Evolutionary conservation across 1,284 basidiomycete genomes (phyloP), one percentile per base, ranked within the genome.

Genomic region (Tilletia indica): DNA sequence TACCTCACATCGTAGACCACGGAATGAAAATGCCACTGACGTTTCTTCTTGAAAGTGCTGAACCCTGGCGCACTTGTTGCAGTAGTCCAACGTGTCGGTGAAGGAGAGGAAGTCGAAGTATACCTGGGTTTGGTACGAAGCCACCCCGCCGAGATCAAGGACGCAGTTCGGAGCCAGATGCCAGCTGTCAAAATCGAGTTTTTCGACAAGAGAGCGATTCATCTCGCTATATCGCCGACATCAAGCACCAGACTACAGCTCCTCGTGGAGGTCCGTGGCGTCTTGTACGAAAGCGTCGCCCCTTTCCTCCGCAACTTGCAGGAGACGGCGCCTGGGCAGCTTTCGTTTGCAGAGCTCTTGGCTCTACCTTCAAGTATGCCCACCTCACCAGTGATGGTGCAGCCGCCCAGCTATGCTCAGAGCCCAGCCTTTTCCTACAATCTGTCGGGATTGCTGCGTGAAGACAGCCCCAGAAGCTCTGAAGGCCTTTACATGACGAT

Each of bases 211-310:
- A 45, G 42, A 45, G 42, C 42, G 42, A 45, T 45, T 14, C 42
- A 45, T 14, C 14, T 45, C 42, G 42, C 42, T 14, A 8, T 45
- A 9, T 45, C 42, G 42, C 6, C 42, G 42, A 45, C 42, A 14
- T 9, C 6, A 14, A 9, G 42, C 42, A 14, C 42, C 42, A 14
- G 1, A 45, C 6, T 14, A 45, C 86, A 3, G 67, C 70, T 45
- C 34, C 63, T 89, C 2, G 83, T 90, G 9, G 82, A 90, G n/a
- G 90, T 91, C 73, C 86, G 87, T 0, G 86, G 88, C 0, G 87
- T 90, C 54, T 86, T 91, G 86, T 90, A 87, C 70, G 89, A 89
- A 71, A 84, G 89, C 0, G 87, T 89, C 45, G 86, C 88, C 2
- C 90, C 90, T 0, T 90, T 90, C 82, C 85, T 91, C 9, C 86